Evolutionary conservation across 257 asterid species (phyloP).

Genomic region (Nicotiana obtusifolia): DNA sequence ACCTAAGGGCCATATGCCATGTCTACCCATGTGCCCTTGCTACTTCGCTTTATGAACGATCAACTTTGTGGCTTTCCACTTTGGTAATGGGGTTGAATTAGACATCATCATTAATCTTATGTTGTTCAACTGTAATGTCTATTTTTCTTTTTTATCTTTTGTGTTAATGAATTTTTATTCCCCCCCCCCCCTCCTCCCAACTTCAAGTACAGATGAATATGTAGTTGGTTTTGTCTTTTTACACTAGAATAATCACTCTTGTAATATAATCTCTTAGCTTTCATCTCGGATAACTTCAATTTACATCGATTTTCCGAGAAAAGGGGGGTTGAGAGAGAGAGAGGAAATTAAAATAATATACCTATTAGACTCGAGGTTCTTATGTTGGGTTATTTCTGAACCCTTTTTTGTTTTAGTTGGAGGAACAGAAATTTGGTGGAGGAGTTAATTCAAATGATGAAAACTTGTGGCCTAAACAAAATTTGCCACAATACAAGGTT

Average conservation of each 20-base stretch:
- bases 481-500: constrained; percentile 20
- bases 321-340: background rate
- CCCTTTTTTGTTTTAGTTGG: background rate
- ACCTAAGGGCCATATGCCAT: constrained; percentile 16
- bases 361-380: background rate
- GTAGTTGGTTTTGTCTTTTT: background rate
- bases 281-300: background rate
- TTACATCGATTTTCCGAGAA: background rate
- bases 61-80: constrained; percentile 30
- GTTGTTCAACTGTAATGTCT: background rate
- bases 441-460: constrained; percentile 22
- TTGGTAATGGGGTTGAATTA: constrained; percentile 30
- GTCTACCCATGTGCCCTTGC: constrained; percentile 44
- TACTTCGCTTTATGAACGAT: constrained; percentile 21
- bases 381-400: background rate
- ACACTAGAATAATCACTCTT: background rate
- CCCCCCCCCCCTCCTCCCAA: background rate
- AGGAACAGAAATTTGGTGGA: constrained; percentile 1
- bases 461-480: constrained; percentile 29
- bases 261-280: background rate
- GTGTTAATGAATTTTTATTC: constrained; percentile 23
- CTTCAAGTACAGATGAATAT: background rate
- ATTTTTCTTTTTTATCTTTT: constrained; percentile 19
- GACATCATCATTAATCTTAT: constrained; percentile 36
- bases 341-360: background rate